Conservation (phyloP, 2,329 filamentous ascomycete genomes). For the Fusarium dimerum region DNA sequence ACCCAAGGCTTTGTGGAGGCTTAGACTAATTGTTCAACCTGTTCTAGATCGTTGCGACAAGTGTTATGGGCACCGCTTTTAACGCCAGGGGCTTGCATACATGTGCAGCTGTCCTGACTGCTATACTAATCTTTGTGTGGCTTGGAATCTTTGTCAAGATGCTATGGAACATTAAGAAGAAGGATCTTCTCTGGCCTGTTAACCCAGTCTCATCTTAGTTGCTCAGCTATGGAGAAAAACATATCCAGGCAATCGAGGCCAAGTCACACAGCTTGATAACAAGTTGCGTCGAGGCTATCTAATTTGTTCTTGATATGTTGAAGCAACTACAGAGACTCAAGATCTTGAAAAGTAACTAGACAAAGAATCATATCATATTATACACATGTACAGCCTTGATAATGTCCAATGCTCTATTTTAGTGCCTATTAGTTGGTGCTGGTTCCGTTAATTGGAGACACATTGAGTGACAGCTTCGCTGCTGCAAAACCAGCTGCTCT, state of each 20-base stretch:
- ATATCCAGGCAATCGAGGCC: no score
- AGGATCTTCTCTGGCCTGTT: slow-evolving; percentile 76
- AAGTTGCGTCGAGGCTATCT: no score
- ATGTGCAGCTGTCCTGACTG: slow-evolving; percentile 67
- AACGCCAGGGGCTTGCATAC: slow-evolving; percentile 61
- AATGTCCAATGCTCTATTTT: no score
- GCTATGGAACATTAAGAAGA: slow-evolving; percentile 65
- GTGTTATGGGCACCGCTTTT: slow-evolving; percentile 67
- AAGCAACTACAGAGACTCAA: no score
- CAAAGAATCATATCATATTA: no score
- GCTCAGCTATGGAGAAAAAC: not conserved
- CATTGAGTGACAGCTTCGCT: slow-evolving; percentile 40
- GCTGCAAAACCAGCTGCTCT: slow-evolving; percentile 51
- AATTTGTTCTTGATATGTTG: no score
- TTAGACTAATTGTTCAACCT: not conserved
- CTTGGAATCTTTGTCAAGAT: slow-evolving; percentile 68
- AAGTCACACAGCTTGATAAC: no score
- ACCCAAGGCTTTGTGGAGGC: not conserved
- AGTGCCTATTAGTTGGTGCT: no score
- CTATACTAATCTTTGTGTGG: slow-evolving; percentile 68
- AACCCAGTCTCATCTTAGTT: slow-evolving; percentile 37
- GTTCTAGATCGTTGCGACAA: slow-evolving; percentile 64
- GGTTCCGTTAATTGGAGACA: slow-evolving; percentile 3
- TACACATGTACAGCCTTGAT: no score
- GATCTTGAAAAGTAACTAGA: no score